Conservation (phyloP, 192 early-diverging fungal genomes). For the Dimargaris verticillata region DNA sequence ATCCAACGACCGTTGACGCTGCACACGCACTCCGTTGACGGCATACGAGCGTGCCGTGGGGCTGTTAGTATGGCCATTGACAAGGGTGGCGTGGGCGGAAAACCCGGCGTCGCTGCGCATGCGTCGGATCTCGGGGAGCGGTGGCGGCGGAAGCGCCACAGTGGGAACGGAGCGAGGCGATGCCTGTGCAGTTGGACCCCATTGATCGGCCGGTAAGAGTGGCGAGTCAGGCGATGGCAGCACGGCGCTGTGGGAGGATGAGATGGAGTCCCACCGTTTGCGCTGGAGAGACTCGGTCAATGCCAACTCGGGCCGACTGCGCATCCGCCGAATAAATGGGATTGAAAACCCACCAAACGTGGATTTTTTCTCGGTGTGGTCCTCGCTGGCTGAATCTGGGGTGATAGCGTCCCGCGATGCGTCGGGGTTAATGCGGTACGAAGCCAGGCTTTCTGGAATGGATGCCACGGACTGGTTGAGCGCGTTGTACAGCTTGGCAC, state of each 20-base stretch:
- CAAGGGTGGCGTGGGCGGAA: not conserved
- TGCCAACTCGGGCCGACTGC: slow-evolving; percentile 7
- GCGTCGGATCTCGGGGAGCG: slow-evolving; percentile 8
- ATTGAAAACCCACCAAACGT: not conserved
- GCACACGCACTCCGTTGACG: not conserved
- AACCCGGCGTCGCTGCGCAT: slow-evolving; percentile 4
- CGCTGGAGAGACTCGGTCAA: not conserved
- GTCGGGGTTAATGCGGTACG: too few relatives aligned
- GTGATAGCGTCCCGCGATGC: too few relatives aligned
- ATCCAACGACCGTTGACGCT: slow-evolving; percentile 8
- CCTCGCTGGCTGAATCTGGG: not conserved
- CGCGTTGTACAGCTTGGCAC: too few relatives aligned
- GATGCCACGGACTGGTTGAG: too few relatives aligned
- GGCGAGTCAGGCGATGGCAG: slow-evolving; percentile 9
- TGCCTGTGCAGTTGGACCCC: not conserved
- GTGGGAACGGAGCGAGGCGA: not conserved
- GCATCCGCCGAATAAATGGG: slow-evolving; percentile 9
- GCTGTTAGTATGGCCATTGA: not conserved
- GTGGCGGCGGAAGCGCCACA: not conserved
- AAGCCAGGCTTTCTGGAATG: too few relatives aligned
- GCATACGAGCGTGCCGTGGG: not conserved
- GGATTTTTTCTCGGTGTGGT: not conserved
- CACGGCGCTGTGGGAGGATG: not conserved
- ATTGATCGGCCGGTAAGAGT: not conserved
- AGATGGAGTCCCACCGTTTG: not conserved